Evolutionary conservation across 768 basidiomycete genomes (phyloP).

Genomic region (Mycena leptocephala): DNA sequence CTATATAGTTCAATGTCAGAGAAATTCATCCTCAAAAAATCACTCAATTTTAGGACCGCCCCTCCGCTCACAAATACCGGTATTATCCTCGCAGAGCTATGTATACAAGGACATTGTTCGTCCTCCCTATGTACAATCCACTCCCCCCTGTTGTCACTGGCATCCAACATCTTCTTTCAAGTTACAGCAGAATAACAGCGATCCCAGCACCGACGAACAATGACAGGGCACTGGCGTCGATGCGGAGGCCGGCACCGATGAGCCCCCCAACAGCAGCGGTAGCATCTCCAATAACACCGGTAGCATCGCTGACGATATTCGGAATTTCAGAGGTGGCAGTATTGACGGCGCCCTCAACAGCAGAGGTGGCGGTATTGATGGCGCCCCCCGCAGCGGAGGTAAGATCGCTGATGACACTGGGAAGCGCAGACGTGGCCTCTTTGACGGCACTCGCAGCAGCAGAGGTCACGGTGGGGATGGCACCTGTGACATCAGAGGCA

Average conservation of each 20-base stretch:
- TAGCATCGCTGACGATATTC: background rate
- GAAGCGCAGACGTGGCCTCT: background rate
- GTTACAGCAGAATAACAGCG: background rate
- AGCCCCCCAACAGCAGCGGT: background rate
- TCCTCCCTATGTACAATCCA: background rate
- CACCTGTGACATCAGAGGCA: background rate
- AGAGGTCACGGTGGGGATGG: background rate
- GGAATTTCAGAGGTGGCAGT: background rate
- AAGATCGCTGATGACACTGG: background rate
- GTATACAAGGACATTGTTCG: slow-evolving; percentile 3
- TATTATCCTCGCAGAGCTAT: background rate
- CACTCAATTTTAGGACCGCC: background rate
- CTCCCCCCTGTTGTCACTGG: too few relatives aligned
- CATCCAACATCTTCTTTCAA: background rate
- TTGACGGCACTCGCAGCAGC: background rate
- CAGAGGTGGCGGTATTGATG: background rate
- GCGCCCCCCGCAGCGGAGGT: background rate
- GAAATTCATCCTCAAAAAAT: background rate
- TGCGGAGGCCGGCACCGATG: background rate
- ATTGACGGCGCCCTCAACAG: background rate
- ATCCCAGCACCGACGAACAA: background rate
- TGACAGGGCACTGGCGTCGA: background rate
- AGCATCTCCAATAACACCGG: background rate
- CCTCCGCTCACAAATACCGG: background rate
- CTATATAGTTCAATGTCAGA: background rate